A percentile compares a stretch with the other conserved stretches of the same genome.
These are phyloP conservation scores for Oligophagozyma castellii DNA, from an alignment of 1,139 yeast species.

Conservation along the genomic window DNA sequence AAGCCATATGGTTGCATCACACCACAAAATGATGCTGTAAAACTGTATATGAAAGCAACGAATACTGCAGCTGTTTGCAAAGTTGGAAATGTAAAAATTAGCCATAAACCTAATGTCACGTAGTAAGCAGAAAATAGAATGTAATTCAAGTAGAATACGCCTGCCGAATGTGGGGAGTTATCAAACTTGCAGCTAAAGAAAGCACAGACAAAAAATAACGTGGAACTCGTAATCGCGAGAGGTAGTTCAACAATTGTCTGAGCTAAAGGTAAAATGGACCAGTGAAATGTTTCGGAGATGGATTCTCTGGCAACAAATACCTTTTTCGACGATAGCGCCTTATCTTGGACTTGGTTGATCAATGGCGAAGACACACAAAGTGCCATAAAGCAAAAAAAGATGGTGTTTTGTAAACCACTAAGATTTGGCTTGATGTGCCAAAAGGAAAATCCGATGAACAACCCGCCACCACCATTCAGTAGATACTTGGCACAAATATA, in stretches of 20 bases:
- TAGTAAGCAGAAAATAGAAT: slow-evolving; percentile 38
- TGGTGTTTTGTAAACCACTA: slow-evolving; percentile 38
- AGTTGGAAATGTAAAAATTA: slow-evolving; percentile 42
- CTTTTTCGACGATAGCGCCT: slow-evolving; percentile 39
- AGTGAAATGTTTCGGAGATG: slow-evolving; percentile 47
- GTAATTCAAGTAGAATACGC: slow-evolving; percentile 35
- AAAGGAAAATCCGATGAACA: slow-evolving; percentile 44
- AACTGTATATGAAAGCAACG: slow-evolving; percentile 35
- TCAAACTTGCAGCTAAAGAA: slow-evolving; percentile 43
- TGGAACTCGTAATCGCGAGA: slow-evolving; percentile 34
- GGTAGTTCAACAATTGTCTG: slow-evolving; percentile 40
- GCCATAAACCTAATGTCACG: slow-evolving; percentile 36
- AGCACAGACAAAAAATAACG: slow-evolving; percentile 35
- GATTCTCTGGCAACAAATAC: slow-evolving; percentile 46
- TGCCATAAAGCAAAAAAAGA: slow-evolving; percentile 39
- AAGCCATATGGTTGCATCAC: slow-evolving; percentile 38
- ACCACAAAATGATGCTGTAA: slow-evolving; percentile 44
- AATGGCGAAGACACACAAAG: slow-evolving; percentile 39
- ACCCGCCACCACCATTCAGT: slow-evolving; percentile 31
- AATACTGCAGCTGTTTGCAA: slow-evolving; percentile 46
- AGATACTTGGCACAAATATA: slow-evolving; percentile 31
- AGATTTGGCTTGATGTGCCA: slow-evolving; percentile 37
- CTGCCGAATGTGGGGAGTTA: slow-evolving; percentile 35
- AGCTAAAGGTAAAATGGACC: slow-evolving; percentile 40
- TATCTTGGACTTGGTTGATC: slow-evolving; percentile 44